phyloP scores from a whole-genome alignment of 73 alveolate species.

The Stentor roeselii region DNA sequence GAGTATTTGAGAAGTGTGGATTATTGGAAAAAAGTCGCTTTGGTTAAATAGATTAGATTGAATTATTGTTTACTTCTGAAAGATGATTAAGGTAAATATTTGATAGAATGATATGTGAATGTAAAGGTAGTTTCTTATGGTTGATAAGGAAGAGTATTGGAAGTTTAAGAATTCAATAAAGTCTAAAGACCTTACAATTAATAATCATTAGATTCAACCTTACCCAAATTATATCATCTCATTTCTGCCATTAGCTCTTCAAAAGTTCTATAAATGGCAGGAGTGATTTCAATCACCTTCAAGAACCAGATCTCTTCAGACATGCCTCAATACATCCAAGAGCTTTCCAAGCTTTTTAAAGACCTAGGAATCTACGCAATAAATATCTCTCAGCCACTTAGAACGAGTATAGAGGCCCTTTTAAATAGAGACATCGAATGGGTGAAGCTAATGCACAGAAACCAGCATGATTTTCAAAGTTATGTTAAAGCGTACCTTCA shows the following conservation, averaged over 20 bases:
- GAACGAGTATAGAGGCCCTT: not conserved
- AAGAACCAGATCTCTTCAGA: no score
- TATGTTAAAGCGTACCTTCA: not conserved
- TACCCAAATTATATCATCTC: no score
- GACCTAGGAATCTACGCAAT: not conserved
- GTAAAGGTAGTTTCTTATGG: no score
- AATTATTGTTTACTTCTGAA: not conserved
- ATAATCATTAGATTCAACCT: no score
- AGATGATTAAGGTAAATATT: no score
- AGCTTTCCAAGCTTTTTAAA: not conserved
- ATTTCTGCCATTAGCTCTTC: no score
- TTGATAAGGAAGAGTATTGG: no score
- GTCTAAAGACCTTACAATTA: no score
- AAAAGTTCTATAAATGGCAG: no score
- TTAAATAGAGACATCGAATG: not conserved
- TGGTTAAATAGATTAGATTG: constrained; percentile 55
- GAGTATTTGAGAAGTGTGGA: constrained; percentile 86
- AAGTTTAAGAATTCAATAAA: no score
- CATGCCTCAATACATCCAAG: not conserved
- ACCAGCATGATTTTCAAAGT: not conserved
- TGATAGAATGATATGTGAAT: no score
- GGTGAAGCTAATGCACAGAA: not conserved
- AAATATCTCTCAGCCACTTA: not conserved
- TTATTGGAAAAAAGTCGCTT: constrained; percentile 88
- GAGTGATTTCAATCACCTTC: no score